Evolutionary conservation across 2,329 filamentous ascomycete genomes (phyloP).

Genomic region (Hypomyces perniciosus): DNA sequence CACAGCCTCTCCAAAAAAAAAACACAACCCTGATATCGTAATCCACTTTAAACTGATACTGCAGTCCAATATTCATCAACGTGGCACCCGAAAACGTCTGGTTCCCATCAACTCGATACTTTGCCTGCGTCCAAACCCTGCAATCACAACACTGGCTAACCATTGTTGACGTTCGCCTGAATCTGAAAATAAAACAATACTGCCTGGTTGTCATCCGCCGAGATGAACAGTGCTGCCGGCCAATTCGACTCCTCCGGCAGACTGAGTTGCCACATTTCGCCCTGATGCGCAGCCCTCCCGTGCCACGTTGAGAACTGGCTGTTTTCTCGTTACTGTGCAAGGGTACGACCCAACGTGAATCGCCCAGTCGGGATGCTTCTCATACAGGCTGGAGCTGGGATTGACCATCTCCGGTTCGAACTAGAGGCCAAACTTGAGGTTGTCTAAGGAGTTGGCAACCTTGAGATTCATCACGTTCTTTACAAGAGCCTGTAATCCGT

Average conservation of each 20-base stretch:
- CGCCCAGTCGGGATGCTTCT: conserved; percentile 58
- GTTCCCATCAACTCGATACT: conserved; percentile 48
- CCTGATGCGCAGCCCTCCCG: conserved; percentile 61
- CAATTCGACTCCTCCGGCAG: conserved; percentile 55
- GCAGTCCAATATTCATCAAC: conserved; percentile 57
- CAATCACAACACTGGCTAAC: conserved; percentile 44
- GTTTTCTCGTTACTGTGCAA: conserved; percentile 49
- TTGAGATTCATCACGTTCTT: conserved; percentile 44
- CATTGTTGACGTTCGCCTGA: conserved; percentile 44
- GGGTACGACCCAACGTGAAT: conserved; percentile 51
- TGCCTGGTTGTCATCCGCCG: conserved; percentile 41
- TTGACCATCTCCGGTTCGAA: conserved; percentile 65
- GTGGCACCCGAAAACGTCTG: conserved; percentile 50
- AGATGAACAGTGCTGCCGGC: conserved; percentile 56
- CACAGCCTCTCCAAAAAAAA: conserved; percentile 39
- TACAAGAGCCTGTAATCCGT: conserved; percentile 48
- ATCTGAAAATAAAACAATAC: conserved; percentile 59
- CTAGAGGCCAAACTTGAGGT: conserved; percentile 59
- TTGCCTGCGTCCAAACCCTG: conserved; percentile 51
- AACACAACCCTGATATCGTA: conserved; percentile 54
- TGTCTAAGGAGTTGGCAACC: conserved; percentile 38
- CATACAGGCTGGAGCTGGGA: conserved; percentile 54
- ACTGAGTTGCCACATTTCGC: conserved; percentile 54
- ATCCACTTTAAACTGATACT: conserved; percentile 45
- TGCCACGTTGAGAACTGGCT: conserved; percentile 57